Evolutionary conservation across 257 asterid genomes (phyloP), one percentile per base, ranked within the genome.

Genomic region (Przewalskia tangutica): DNA sequence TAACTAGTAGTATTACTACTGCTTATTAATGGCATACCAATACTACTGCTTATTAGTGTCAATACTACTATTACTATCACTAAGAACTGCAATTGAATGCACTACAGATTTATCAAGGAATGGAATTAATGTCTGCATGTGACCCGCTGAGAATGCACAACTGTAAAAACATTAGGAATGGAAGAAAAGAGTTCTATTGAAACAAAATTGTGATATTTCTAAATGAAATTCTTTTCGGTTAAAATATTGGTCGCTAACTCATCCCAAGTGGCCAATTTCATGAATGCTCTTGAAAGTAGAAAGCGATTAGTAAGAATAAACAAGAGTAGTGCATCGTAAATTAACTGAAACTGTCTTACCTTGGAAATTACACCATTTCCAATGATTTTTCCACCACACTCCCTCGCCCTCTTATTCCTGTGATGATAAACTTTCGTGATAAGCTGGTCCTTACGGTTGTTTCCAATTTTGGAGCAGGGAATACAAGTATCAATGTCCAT

Each of bases 361-460:
- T 83, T 78, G 73, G 77, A n/a, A 51, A 83, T 76, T 71, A 51
- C 76, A 51, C 55, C 63, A 23, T 78, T 70, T 59, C 58, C 67
- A 65, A 64, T 36, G 73, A 77, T 86, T 81, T 54, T 50, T 18
- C 38, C 62, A 59, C 34, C 85, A 27, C 62, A 42, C 77, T 59
- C 85, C 56, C 83, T 46, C 27, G 82, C 51, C 10, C 50, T 90
- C 85, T 81, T 81, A 82, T 83, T 85, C 83, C 82, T 82, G 40
- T 84, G 85, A 86, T 64, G 81, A 83, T 81, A 84, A 27, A 81
- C 85, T 66, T 53, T 66, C 12, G 53, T 1, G 7, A 62, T 83
- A 32, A 85, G 68, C 54, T 81, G 16, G 81, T 82, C 88, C 84
- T 65, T 70, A 20, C 38, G 17, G 67, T 53, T 42, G 76, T 80